phyloP scores from a whole-genome alignment of 768 basidiomycete genomes.

The Gymnopilus junonius region DNA sequence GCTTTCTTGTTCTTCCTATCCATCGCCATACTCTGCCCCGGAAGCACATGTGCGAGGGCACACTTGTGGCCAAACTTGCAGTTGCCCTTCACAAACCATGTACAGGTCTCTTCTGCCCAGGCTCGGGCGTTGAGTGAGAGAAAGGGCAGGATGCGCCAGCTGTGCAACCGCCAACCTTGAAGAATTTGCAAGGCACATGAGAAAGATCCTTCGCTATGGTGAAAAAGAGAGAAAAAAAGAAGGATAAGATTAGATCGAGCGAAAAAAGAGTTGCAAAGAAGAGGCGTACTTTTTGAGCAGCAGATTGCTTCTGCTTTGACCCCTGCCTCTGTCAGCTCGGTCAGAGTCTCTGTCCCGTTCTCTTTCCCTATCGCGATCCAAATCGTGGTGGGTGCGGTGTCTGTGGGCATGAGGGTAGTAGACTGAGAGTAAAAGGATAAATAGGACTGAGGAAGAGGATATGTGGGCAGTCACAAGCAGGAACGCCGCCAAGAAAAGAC shows the following conservation, averaged over 20 bases:
- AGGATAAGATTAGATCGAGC: not conserved
- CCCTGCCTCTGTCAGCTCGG: constrained; percentile 26
- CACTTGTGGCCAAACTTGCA: constrained; percentile 77
- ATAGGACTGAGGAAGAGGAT: constrained; percentile 4
- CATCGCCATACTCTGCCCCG: constrained; percentile 94
- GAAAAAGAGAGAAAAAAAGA: constrained; percentile 4
- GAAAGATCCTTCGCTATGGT: constrained; percentile 80
- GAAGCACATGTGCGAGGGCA: constrained; percentile 91
- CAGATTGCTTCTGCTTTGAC: constrained; percentile 32
- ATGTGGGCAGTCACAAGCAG: constrained; percentile 17
- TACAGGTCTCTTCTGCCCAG: constrained; percentile 82
- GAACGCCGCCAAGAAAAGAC: constrained; percentile 36
- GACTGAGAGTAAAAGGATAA: constrained; percentile 5
- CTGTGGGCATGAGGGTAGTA: constrained; percentile 26
- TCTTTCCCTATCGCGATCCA: constrained; percentile 33
- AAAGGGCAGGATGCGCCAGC: constrained; percentile 96
- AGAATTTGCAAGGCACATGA: constrained; percentile 98
- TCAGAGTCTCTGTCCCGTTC: constrained; percentile 30
- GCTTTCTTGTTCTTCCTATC: constrained; percentile 98
- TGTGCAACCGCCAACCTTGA: constrained; percentile 91
- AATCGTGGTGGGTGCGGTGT: constrained; percentile 22
- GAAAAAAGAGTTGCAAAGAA: not conserved
- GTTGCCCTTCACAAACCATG: constrained; percentile 95
- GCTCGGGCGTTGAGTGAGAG: constrained; percentile 77
- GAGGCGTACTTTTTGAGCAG: constrained; percentile 31